A percentile compares a stretch with the other conserved stretches of the same genome.
Conservation (phyloP, 495 filamentous ascomycete species). For the Xanthoparmelia taractica region DNA sequence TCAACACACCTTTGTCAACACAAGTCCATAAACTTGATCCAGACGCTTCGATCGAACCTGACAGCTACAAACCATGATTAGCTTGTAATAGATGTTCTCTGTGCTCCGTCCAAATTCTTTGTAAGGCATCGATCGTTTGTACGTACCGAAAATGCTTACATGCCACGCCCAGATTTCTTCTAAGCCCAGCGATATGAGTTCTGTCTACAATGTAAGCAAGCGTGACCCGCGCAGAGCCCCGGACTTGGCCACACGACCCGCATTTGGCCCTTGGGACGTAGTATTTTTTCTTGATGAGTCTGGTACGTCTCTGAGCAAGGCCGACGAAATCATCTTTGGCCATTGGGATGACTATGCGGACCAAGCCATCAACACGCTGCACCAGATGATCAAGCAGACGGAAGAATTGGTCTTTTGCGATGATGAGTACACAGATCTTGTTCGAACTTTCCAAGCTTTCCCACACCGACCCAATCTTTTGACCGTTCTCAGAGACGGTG, state of each 20-base stretch:
- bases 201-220: background rate
- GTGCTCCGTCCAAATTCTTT: background rate
- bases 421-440: background rate
- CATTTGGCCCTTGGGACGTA: background rate
- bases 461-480: background rate
- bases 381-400: background rate
- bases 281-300: background rate
- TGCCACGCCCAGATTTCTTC: background rate
- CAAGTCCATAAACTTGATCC: background rate
- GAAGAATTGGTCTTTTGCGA: background rate
- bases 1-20: background rate
- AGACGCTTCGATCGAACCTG: too few relatives aligned
- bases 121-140: too few relatives aligned
- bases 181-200: background rate
- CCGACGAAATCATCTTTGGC: background rate
- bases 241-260: background rate
- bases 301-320: background rate
- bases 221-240: background rate
- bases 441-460: background rate
- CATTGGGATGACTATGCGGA: slow-evolving; percentile 2
- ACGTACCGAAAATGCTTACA: too few relatives aligned
- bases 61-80: background rate
- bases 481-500: background rate
- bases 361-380: background rate
- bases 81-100: background rate